These are phyloP conservation scores for Erythrophleum ivorense DNA, from an alignment of 331 rosid genomes.

Conservation along the genomic window DNA sequence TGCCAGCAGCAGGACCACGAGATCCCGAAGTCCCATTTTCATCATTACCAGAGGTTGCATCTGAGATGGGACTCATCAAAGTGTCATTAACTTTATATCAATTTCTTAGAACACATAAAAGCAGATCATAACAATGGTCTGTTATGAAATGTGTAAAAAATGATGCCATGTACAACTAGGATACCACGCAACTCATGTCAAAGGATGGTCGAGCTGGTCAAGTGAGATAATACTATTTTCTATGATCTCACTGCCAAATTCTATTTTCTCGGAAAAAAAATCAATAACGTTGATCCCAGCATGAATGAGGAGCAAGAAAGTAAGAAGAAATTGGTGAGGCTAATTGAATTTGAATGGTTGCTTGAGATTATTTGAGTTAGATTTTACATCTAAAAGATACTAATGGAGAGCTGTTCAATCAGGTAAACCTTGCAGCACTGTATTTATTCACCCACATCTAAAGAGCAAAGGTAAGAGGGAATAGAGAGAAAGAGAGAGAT, in stretches of 20 bases:
- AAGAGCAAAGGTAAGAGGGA: neutral
- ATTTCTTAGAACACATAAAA: slow-evolving; percentile 4
- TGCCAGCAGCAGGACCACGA: slow-evolving; percentile 32
- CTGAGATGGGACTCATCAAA: slow-evolving; percentile 39
- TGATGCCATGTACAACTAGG: neutral
- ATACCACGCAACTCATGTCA: neutral
- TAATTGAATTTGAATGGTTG: neutral
- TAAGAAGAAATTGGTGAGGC: neutral
- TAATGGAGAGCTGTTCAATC: neutral
- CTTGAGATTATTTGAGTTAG: neutral
- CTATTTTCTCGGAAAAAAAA: neutral
- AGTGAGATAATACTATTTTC: neutral
- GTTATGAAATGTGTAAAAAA: neutral
- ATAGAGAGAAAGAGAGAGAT: neutral
- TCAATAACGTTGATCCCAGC: neutral
- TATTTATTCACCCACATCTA: slow-evolving; percentile 4
- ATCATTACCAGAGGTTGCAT: slow-evolving; percentile 48
- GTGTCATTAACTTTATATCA: neutral
- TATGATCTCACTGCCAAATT: neutral
- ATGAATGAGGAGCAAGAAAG: neutral
- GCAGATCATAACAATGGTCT: neutral
- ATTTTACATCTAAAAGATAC: neutral
- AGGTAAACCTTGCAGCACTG: neutral
- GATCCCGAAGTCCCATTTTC: slow-evolving; percentile 45
- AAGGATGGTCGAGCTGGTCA: neutral